Conservation (phyloP, 305 asterid genomes). For the Fraxinus dipetala region DNA sequence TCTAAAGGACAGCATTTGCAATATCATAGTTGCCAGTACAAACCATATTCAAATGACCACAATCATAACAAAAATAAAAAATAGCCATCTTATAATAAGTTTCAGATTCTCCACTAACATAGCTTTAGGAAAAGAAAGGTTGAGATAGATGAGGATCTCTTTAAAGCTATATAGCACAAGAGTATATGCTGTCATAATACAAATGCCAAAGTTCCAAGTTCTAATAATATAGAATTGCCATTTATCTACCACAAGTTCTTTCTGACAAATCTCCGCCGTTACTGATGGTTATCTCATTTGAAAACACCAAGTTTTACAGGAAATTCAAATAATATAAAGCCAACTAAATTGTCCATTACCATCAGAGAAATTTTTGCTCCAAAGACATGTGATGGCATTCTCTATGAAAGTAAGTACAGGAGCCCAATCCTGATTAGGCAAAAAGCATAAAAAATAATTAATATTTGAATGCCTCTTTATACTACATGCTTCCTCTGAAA, state of each 20-base stretch:
- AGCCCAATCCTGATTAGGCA: slow-evolving; percentile 72
- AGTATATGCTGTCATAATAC: background rate
- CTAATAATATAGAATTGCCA: background rate
- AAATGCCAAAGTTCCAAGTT: background rate
- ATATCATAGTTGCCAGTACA: background rate
- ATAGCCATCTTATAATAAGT: background rate
- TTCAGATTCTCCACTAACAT: background rate
- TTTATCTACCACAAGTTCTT: background rate
- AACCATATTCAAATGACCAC: background rate
- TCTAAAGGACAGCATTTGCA: background rate
- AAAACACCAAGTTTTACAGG: background rate
- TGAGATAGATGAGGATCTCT: background rate
- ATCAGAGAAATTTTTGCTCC: slow-evolving; percentile 50
- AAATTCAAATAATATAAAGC: background rate
- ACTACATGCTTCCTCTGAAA: slow-evolving; percentile 12
- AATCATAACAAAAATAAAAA: background rate
- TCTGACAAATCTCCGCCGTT: background rate
- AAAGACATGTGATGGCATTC: slow-evolving; percentile 49
- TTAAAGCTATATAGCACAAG: background rate
- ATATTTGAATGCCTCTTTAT: slow-evolving; percentile 20
- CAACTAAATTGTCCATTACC: slow-evolving; percentile 44
- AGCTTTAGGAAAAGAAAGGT: background rate
- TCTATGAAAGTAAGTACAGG: slow-evolving; percentile 61
- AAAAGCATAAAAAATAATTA: slow-evolving; percentile 23
- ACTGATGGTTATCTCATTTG: background rate